Base-by-base conservation (phyloP, 2,329 filamentous ascomycete species). In the Apiospora phragmitis region DNA sequence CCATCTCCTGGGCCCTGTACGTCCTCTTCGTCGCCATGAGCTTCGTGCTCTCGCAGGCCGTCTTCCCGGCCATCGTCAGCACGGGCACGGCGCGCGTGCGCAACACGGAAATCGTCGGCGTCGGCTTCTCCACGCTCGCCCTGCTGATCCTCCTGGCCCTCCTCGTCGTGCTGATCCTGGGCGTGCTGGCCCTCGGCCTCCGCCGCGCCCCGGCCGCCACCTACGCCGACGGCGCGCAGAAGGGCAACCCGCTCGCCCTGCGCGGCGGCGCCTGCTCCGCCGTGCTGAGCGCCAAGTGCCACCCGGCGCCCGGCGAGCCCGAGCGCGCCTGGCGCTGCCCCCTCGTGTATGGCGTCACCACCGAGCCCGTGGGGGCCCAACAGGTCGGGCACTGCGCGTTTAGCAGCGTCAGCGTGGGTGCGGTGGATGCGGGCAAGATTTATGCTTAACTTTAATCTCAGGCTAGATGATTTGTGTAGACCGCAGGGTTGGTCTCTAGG, bases 271-370 rank as follows among this genome's bases (percentile, higher is more conserved):
- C 81, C 55, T 88, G 86, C 78, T 86, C 84, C 71, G 86, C 85
- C 11, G 86, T 87, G n/a, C 75, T 89, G 72, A 84, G 83, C 76
- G 82, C 86, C 32, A 78, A 83, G 67, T 87, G 86, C 76, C 86
- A 87, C 70, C 78, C 82, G 6, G 73, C 76, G 24, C 75, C 75
- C 11, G 78, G 77, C 41, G 76, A 77, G 49, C 70, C 62, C 29
- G 72, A 70, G 47, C 42, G 72, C 62, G 69, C 74, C 72, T 86
- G 69, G 83, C 82, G 79, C 70, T 77, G 72, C 69, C 78, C 74
- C 74, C 76, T 88, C 9, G 77, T 78, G 38, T 88, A 85, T 84
- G 86, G 86, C 3, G 83, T 85, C 42, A 81, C 87, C 24, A 72
- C 79, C 38, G 81, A 83, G 68, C 80, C 80, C 6, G 73, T 77